These are phyloP conservation scores for Monascus purpureus DNA, from an alignment of 495 filamentous ascomycete genomes.

Conservation along the genomic window DNA sequence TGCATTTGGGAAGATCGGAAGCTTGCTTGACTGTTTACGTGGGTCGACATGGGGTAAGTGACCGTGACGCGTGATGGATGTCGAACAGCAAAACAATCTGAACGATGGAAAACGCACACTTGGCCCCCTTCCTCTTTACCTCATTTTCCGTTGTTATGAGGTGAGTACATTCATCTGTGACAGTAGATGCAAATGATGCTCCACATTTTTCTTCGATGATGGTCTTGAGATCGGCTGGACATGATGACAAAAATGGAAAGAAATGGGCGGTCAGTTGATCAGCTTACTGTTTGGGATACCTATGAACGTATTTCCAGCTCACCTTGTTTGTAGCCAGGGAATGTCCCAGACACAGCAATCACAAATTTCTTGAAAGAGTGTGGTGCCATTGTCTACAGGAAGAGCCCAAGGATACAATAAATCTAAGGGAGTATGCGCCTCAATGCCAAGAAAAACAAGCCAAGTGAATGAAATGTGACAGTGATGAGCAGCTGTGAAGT, in stretches of 20 bases:
- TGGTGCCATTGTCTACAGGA: slow-evolving; percentile 13
- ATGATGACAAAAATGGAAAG: neutral
- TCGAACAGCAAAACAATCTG: neutral
- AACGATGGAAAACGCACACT: slow-evolving; percentile 17
- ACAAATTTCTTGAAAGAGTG: slow-evolving; percentile 26
- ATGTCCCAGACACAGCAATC: slow-evolving; percentile 48
- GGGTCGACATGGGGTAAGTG: no score
- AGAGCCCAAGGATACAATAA: no score
- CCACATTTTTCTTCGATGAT: slow-evolving; percentile 33
- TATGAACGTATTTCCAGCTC: slow-evolving; percentile 1
- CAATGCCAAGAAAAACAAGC: no score
- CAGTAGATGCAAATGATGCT: slow-evolving; percentile 27
- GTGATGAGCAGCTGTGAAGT: no score
- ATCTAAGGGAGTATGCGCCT: no score
- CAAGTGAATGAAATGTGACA: no score
- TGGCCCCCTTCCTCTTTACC: slow-evolving; percentile 30
- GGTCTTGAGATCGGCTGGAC: slow-evolving; percentile 20
- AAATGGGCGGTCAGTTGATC: neutral
- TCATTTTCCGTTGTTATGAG: slow-evolving; percentile 42
- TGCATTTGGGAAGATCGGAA: slow-evolving; percentile 24
- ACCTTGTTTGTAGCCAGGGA: slow-evolving; percentile 42
- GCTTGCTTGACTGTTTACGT: slow-evolving; percentile 36
- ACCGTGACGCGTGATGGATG: no score
- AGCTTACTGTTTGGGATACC: slow-evolving; percentile 19
- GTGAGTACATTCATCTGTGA: slow-evolving; percentile 42